Conservation (phyloP, 306 rosid species). For the Gastrolobium bilobum region DNA sequence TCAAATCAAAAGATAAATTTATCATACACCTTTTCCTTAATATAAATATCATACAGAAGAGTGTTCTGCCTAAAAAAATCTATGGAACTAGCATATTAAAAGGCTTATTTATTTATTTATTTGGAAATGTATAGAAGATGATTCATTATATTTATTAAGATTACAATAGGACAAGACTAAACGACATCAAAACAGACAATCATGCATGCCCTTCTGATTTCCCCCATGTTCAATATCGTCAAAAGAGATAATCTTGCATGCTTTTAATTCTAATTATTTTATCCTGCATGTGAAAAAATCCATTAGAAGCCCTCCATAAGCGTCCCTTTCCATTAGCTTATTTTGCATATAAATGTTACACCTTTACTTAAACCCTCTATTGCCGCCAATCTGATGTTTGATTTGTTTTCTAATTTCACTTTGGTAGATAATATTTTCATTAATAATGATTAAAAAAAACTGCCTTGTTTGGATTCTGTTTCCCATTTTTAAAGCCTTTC, state of each 20-base stretch:
- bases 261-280: conserved; percentile 20
- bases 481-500: not conserved
- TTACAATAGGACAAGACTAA: not conserved
- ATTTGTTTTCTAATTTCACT: not conserved
- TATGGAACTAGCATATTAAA: not conserved
- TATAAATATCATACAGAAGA: conserved; percentile 3
- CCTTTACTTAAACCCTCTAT: conserved; percentile 27
- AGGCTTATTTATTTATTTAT: not conserved
- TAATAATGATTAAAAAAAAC: not conserved
- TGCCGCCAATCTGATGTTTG: not conserved
- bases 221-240: not conserved
- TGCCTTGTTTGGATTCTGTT: not conserved
- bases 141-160: not conserved
- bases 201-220: not conserved
- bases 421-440: not conserved
- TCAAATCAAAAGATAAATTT: not conserved
- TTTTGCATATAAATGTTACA: conserved; percentile 17
- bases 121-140: too few species aligned
- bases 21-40: conserved; percentile 31
- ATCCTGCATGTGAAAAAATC: conserved; percentile 25
- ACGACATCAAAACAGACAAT: not conserved
- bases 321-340: conserved; percentile 6
- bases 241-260: conserved; percentile 11
- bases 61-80: not conserved
- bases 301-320: conserved; percentile 19